Evolutionary conservation across 495 filamentous ascomycete species (phyloP), one percentile per base, ranked within the genome.

Genomic region (Geoglossum glabrum): DNA sequence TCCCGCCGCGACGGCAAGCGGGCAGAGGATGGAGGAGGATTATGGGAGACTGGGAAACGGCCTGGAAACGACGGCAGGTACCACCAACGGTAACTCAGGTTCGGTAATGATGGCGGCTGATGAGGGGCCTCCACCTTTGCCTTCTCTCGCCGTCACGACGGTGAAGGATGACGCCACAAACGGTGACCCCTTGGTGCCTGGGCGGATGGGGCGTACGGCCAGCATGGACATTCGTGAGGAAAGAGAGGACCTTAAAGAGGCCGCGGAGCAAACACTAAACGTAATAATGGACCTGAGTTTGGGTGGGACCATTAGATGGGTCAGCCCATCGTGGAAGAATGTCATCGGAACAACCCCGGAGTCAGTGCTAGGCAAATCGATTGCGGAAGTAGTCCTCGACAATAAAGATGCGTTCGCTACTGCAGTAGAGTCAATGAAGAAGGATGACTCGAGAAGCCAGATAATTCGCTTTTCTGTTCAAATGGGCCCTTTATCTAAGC

Each of bases 261-360:
- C 90, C 23, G 92, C 92, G 25, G 92, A 98, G 69, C 87, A 97
- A 72, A 95, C 87, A 10, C 73, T 92, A 65, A 97, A 95, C 70
- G 85, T 95, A 56, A 96, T 98, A 62, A 72, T 97, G 65, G 89
- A 98, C 68, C 77, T 98, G 55, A 86, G 84, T 63, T 74, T 97
- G 51, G 86, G 94, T 63, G 87, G 87, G 51, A 82, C 78, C 40
- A 84, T 98, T 63, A 80, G 86, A 65, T 97, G 93, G 87, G 90
- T 92, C 59, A 97, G 90, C 69, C 85, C 88, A 9, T 94, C 90
- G n/a, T 98, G 92, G 92, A 79, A 79, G 58, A 87, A 95, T 64
- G 85, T 98, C 47, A 82, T 97, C 50, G 92, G 92, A 52, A 88
- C 86, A 4, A 64, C 76, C 45, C 79, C 80, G 19, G 79, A 84